Conservation (phyloP, 2,329 filamentous ascomycete species). For the Penicillium rolfsii region DNA sequence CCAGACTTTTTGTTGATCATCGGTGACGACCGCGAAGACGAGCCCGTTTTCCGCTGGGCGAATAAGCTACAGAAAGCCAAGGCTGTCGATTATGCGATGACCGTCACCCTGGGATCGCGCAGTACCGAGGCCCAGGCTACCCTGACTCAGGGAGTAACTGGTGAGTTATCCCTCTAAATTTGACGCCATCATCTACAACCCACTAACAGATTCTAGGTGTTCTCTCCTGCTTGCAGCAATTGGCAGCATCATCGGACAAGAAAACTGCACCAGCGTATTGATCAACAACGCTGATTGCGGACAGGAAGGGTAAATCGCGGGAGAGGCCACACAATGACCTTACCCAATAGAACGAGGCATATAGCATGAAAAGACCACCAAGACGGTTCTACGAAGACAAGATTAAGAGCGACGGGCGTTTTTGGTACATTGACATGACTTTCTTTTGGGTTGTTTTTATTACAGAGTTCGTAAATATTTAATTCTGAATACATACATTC, state of each 20-base stretch:
- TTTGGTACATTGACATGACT: neutral
- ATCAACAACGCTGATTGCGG: neutral
- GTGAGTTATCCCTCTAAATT: slow-evolving; percentile 56
- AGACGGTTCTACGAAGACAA: slow-evolving; percentile 20
- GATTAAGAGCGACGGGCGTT: slow-evolving; percentile 18
- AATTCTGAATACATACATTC: neutral
- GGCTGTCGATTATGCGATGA: slow-evolving; percentile 70
- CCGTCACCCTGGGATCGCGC: slow-evolving; percentile 81
- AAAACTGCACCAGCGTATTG: slow-evolving; percentile 29
- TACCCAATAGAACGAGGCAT: neutral
- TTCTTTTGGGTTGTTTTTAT: neutral
- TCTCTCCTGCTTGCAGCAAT: slow-evolving; percentile 57
- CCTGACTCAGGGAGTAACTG: slow-evolving; percentile 87
- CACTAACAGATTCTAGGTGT: slow-evolving; percentile 46
- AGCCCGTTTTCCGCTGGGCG: slow-evolving; percentile 93
- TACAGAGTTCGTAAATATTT: neutral
- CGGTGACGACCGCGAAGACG: slow-evolving; percentile 90
- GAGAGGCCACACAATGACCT: no score
- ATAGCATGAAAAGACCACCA: slow-evolving; percentile 9
- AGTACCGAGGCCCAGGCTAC: slow-evolving; percentile 88
- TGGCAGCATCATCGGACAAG: slow-evolving; percentile 37
- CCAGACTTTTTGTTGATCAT: slow-evolving; percentile 88
- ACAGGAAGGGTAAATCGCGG: neutral
- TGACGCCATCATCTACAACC: slow-evolving; percentile 10
- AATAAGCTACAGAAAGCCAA: slow-evolving; percentile 69